Conservation (phyloP, 306 rosid species). For the Boehmeria nivea region DNA sequence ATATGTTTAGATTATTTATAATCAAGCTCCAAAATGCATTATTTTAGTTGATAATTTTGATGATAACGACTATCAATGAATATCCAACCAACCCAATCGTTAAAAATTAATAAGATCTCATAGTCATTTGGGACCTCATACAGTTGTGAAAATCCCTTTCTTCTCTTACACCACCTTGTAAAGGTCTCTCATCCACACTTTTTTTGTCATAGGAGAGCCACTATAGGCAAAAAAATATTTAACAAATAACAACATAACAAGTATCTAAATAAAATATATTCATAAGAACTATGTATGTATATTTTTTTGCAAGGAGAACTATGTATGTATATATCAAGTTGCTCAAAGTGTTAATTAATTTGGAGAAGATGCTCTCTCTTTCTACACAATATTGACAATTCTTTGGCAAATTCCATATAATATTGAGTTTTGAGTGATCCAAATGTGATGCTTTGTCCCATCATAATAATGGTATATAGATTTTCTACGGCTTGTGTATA, state of each 20-base stretch:
- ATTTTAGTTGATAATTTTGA: slow-evolving; percentile 2
- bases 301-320: too few species aligned
- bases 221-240: background rate
- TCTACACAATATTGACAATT: too few species aligned
- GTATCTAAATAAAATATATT: background rate
- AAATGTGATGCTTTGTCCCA: slow-evolving; percentile 40
- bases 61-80: slow-evolving; percentile 20
- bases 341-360: too few species aligned
- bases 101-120: slow-evolving; percentile 32
- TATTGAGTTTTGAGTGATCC: slow-evolving; percentile 31
- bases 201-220: background rate
- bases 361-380: too few species aligned
- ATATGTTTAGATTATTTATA: slow-evolving; percentile 16
- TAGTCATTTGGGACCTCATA: slow-evolving; percentile 43
- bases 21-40: background rate
- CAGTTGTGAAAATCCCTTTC: slow-evolving; percentile 32
- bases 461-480: slow-evolving; percentile 31
- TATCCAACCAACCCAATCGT: slow-evolving; percentile 19
- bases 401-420: too few species aligned
- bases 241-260: background rate
- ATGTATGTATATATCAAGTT: slow-evolving; percentile 6
- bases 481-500: slow-evolving; percentile 28
- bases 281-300: background rate
- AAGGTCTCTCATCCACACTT: slow-evolving; percentile 1
- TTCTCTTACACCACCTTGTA: slow-evolving; percentile 7